These are phyloP conservation scores for Hymenoscyphus fraxineus DNA, from an alignment of 2,329 filamentous ascomycete genomes.

Conservation along the genomic window DNA sequence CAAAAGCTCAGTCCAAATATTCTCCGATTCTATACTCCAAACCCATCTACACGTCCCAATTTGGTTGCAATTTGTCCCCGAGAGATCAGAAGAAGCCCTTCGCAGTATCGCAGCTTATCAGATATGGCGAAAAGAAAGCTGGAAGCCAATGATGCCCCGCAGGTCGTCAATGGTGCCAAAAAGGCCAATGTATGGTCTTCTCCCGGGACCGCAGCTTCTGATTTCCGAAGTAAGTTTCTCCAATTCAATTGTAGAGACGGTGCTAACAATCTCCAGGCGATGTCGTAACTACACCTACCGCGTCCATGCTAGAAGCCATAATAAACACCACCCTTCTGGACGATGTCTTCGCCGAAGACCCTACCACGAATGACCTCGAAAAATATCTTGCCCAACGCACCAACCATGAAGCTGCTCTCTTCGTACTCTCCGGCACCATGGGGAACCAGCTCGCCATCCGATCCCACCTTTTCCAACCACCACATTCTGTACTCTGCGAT, in stretches of 20 bases:
- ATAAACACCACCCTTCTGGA: slow-evolving; percentile 71
- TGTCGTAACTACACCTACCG: slow-evolving; percentile 70
- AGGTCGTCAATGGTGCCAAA: slow-evolving; percentile 5
- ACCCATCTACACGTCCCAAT: background rate
- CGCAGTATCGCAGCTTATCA: background rate
- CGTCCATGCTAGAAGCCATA: slow-evolving; percentile 79
- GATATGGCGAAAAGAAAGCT: background rate
- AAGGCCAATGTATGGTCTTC: slow-evolving; percentile 31
- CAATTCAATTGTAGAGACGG: background rate
- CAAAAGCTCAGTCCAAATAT: slow-evolving; percentile 1
- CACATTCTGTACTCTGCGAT: slow-evolving; percentile 77
- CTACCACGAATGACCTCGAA: slow-evolving; percentile 73
- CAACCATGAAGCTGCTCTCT: slow-evolving; percentile 70
- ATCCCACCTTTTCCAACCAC: slow-evolving; percentile 72
- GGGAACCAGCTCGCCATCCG: slow-evolving; percentile 85
- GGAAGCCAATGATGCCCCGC: background rate
- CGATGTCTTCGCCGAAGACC: slow-evolving; percentile 79
- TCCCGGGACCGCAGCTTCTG: slow-evolving; percentile 34
- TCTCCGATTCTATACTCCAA: background rate
- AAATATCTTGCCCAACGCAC: slow-evolving; percentile 68
- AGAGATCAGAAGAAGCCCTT: background rate
- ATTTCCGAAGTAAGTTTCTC: slow-evolving; percentile 32
- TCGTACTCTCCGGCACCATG: slow-evolving; percentile 90
- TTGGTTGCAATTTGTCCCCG: background rate
- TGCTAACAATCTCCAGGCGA: slow-evolving; percentile 45